phyloP scores from a whole-genome alignment of 192 early-diverging fungal species.

The Backusella psychrophila region DNA sequence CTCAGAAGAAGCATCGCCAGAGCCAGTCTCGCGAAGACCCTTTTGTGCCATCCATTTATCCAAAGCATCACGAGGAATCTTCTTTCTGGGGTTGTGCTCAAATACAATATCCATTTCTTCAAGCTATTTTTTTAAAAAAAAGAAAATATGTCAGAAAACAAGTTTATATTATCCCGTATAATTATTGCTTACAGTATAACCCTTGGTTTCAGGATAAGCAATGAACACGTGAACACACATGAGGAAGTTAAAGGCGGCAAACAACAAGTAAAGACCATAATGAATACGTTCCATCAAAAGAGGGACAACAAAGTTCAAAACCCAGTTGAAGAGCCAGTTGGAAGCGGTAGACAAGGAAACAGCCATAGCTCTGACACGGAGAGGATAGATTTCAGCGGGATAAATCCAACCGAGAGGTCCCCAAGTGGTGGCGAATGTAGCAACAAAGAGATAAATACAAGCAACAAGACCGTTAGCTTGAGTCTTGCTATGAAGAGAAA shows the following conservation, averaged over 20 bases:
- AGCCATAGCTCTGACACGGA: constrained; percentile 85
- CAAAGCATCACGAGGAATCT: constrained; percentile 8
- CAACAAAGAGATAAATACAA: constrained; percentile 80
- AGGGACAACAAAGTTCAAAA: constrained; percentile 73
- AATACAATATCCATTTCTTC: constrained; percentile 32
- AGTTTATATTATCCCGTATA: neutral
- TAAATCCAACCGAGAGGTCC: constrained; percentile 93
- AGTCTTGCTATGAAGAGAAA: constrained; percentile 37
- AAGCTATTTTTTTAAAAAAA: constrained; percentile 15
- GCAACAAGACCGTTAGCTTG: constrained; percentile 54
- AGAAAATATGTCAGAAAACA: neutral
- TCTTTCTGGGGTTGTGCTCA: constrained; percentile 26
- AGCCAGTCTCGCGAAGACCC: constrained; percentile 16
- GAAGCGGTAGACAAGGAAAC: constrained; percentile 79
- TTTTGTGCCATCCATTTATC: constrained; percentile 8
- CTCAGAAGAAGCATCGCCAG: neutral
- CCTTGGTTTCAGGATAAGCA: constrained; percentile 84
- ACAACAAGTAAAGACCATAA: constrained; percentile 70
- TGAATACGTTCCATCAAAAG: constrained; percentile 65
- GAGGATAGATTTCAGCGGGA: constrained; percentile 90
- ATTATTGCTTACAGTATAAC: constrained; percentile 45
- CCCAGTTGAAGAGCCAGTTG: constrained; percentile 91
- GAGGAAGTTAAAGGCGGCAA: constrained; percentile 62
- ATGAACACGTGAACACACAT: constrained; percentile 61
- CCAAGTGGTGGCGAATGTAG: constrained; percentile 86